Evolutionary conservation across 495 filamentous ascomycete species (phyloP).

Genomic region (Xylaria bambusicola): DNA sequence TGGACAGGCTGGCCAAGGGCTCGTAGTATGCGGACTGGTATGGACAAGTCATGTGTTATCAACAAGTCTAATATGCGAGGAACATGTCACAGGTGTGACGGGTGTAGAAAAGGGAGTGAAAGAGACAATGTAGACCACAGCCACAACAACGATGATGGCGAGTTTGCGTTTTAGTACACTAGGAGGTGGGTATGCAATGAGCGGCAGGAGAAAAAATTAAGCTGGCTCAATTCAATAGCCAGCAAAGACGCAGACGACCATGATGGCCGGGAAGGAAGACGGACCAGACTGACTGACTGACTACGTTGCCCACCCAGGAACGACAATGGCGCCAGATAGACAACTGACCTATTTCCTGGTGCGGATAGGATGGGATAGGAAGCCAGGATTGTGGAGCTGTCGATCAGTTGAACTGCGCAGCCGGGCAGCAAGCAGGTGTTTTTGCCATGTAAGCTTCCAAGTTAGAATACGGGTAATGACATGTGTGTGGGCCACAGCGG

Average conservation of each 20-base stretch:
- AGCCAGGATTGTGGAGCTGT: constrained; percentile 19
- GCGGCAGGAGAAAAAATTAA: constrained; percentile 1
- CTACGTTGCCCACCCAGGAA: too few relatives aligned
- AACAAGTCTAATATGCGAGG: constrained; percentile 10
- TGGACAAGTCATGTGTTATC: background rate
- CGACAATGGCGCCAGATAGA: too few relatives aligned
- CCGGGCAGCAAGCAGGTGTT: constrained; percentile 2
- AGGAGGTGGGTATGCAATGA: constrained; percentile 5
- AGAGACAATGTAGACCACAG: background rate
- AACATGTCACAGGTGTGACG: background rate
- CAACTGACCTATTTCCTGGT: background rate
- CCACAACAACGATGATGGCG: background rate
- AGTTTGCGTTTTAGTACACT: constrained; percentile 7
- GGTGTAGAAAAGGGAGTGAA: background rate
- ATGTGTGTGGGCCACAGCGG: constrained; percentile 8
- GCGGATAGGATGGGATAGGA: constrained; percentile 8
- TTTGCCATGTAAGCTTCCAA: background rate
- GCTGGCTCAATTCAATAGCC: constrained; percentile 13
- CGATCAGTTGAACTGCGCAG: background rate
- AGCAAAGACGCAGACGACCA: constrained; percentile 11
- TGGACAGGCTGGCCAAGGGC: background rate
- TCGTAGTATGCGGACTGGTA: background rate
- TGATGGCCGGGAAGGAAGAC: constrained; percentile 9
- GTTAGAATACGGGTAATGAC: constrained; percentile 21
- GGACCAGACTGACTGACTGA: too few relatives aligned